These are phyloP conservation scores for Colletotrichum spinosum DNA, from an alignment of 2,329 filamentous ascomycete species.

Conservation along the genomic window DNA sequence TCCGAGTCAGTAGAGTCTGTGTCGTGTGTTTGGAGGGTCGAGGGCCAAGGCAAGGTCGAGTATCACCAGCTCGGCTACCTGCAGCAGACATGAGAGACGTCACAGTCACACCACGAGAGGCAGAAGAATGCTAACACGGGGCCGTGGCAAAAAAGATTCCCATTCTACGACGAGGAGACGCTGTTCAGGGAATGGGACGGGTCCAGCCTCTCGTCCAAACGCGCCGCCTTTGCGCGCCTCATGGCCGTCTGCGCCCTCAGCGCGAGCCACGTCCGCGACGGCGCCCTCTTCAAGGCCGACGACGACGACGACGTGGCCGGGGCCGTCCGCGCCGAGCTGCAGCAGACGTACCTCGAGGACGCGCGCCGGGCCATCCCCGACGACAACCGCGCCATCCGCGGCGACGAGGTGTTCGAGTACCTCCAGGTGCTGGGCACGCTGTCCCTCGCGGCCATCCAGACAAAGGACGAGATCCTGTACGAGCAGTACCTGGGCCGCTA, in stretches of 20 bases:
- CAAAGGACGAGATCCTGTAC: slow-evolving; percentile 60
- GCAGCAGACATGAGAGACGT: too few species aligned
- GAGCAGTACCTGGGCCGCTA: slow-evolving; percentile 64
- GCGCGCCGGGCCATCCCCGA: slow-evolving; percentile 34
- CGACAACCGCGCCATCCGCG: slow-evolving; percentile 24
- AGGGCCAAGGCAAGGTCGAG: too few species aligned
- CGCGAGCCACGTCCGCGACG: slow-evolving; percentile 61
- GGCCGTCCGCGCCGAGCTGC: slow-evolving; percentile 17
- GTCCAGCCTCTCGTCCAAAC: slow-evolving; percentile 44
- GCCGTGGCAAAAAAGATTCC: slow-evolving; percentile 46
- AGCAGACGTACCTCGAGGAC: slow-evolving; percentile 37
- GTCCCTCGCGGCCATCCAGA: slow-evolving; percentile 62
- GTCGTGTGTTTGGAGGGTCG: too few species aligned
- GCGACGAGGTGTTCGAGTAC: slow-evolving; percentile 32
- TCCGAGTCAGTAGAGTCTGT: too few species aligned
- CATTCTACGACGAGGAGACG: slow-evolving; percentile 62
- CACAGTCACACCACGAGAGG: too few species aligned
- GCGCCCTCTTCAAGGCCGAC: slow-evolving; percentile 58
- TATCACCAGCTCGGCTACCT: too few species aligned
- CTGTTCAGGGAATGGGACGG: slow-evolving; percentile 54
- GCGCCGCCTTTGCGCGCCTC: slow-evolving; percentile 57
- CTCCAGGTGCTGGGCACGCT: slow-evolving; percentile 56
- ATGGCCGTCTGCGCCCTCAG: slow-evolving; percentile 65
- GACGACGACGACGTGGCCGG: slow-evolving; percentile 41
- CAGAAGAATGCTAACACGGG: not conserved